phyloP scores from a whole-genome alignment of 768 basidiomycete species.

The Phylloporus arenicola region DNA sequence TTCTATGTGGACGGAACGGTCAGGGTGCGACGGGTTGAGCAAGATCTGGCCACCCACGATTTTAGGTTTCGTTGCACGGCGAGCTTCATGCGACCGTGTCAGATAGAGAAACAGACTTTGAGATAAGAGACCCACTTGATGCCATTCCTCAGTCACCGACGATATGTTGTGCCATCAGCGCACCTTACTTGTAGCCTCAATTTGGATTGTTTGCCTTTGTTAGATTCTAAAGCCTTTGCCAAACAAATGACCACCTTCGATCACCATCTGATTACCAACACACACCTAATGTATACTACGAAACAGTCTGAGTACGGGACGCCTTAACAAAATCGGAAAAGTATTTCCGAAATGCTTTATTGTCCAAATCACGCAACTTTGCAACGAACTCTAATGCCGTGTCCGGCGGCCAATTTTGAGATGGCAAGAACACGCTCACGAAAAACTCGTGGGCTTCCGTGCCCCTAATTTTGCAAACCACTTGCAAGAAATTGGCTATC shows the following conservation, averaged over 20 bases:
- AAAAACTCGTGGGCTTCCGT: slow-evolving; percentile 82
- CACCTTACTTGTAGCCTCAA: slow-evolving; percentile 3
- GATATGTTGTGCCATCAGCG: slow-evolving; percentile 14
- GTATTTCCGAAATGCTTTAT: slow-evolving; percentile 77
- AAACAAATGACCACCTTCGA: slow-evolving; percentile 18
- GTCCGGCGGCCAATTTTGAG: slow-evolving; percentile 80
- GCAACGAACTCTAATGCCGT: slow-evolving; percentile 71
- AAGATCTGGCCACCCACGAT: slow-evolving; percentile 35
- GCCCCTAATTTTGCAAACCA: slow-evolving; percentile 70
- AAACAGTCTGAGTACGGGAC: slow-evolving; percentile 48
- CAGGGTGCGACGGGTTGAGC: slow-evolving; percentile 14
- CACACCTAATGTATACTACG: slow-evolving; percentile 36
- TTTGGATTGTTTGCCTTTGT: slow-evolving; percentile 29
- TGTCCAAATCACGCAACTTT: slow-evolving; percentile 69
- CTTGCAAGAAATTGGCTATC: slow-evolving; percentile 79
- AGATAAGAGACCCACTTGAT: slow-evolving; percentile 21
- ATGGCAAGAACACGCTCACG: slow-evolving; percentile 72
- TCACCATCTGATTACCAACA: not conserved
- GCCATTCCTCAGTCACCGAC: slow-evolving; percentile 21
- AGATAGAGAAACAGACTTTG: slow-evolving; percentile 2
- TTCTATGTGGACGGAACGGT: slow-evolving; percentile 30
- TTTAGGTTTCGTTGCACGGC: slow-evolving; percentile 34
- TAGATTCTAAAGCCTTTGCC: slow-evolving; percentile 30
- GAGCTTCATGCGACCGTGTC: slow-evolving; percentile 17
- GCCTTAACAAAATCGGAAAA: slow-evolving; percentile 79